Evolutionary conservation across 78 protist genomes (phyloP), one percentile per base, ranked within the genome.

Genomic region (Dictyostelium purpureum): DNA sequence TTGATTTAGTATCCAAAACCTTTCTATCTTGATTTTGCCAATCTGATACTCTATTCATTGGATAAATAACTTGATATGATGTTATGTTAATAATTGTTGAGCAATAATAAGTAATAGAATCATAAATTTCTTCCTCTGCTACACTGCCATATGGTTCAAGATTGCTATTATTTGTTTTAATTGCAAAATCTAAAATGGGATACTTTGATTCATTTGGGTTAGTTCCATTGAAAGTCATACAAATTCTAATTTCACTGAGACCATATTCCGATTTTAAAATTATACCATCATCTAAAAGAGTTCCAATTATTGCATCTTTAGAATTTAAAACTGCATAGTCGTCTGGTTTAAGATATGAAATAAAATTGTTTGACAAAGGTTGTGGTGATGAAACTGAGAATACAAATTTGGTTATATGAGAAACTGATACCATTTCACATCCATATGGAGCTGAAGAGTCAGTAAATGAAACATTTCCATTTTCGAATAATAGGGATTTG

Each of bases 281-380:
- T 26, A 80, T 66, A 51, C 89, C 89, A 33, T 80, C 89, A 18
- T 40, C 18, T 66, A 80, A 37, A 31, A 80, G 14, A 21, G 89
- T 45, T 31, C 89, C 77, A 33, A 80, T 51, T 3, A 66, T 26
- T 21, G 66, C 89, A 35, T 71, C 89, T 21, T 49, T 66, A 37
- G 59, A 47, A 35, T 80, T 80, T 21, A 45, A 51, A 49, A 80
- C 21, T 43, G 79, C 88, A 80, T n/a, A 80, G n/a, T 80, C 37
- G 19, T 63, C 78, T 16, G 77, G 89, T 67, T 80, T 80, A 52
- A 26, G 45, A 49, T 80, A 80, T 0, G 78, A 66, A 0, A 80
- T 63, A 21, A 80, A 80, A n/a, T 63, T 33, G 14, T 71, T 43
- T 21, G 71, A 56, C 28, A 80, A 71, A 37, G 89, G 37, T 47